Evolutionary conservation across 306 rosid species (phyloP).

Genomic region (Casuarina glauca): DNA sequence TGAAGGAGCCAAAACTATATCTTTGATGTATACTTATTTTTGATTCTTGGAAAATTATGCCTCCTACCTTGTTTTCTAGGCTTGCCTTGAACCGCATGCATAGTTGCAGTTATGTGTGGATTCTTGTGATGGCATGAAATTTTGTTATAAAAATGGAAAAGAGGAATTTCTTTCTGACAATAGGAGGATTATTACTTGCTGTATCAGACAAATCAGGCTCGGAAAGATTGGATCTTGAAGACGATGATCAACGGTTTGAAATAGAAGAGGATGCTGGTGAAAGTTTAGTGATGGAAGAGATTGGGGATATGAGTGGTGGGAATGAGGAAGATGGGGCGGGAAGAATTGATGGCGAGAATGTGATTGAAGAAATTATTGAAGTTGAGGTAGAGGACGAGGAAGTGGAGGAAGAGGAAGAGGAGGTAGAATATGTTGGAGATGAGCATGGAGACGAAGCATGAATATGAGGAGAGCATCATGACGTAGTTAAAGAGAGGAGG

Average conservation of each 20-base stretch:
- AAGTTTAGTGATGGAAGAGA: neutral
- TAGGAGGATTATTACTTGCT: neutral
- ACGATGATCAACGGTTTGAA: neutral
- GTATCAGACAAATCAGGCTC: neutral
- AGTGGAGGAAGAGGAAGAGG: neutral
- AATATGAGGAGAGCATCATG: conserved; percentile 8
- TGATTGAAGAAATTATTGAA: neutral
- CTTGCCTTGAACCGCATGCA: neutral
- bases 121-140: no score
- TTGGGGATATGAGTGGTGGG: neutral
- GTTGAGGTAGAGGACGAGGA: conserved; percentile 5
- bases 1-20: neutral
- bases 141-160: neutral
- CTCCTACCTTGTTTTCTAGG: neutral
- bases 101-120: neutral
- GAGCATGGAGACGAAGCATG: neutral
- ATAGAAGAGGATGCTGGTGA: neutral
- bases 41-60: neutral
- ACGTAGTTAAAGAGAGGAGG: conserved; percentile 15
- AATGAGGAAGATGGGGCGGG: conserved; percentile 5
- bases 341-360: neutral
- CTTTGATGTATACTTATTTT: neutral
- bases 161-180: neutral
- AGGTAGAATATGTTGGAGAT: conserved; percentile 3
- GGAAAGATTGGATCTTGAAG: conserved; percentile 6